Evolutionary conservation across 192 early-diverging fungal species (phyloP).

Genomic region (Mycoemilia scoparia): DNA sequence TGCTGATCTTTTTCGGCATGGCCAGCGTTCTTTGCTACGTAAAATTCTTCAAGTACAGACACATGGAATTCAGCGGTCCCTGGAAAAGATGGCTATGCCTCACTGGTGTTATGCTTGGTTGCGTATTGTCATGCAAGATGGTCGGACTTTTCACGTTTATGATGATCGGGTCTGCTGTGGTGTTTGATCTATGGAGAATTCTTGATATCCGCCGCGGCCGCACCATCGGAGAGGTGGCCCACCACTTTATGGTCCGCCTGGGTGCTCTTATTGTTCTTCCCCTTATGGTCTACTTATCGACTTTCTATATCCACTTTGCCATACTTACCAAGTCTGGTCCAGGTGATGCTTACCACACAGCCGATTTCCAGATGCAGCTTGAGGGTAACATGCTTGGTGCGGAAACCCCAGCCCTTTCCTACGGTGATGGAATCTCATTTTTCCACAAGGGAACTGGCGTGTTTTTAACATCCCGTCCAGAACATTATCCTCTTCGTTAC

Average conservation of each 20-base stretch:
- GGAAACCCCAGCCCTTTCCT: conserved; percentile 53
- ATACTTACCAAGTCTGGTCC: conserved; percentile 72
- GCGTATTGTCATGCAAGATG: conserved; percentile 67
- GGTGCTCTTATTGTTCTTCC: conserved; percentile 75
- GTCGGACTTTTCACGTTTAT: conserved; percentile 79
- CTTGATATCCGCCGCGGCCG: conserved; percentile 66
- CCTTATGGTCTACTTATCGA: conserved; percentile 59
- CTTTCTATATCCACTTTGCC: conserved; percentile 90
- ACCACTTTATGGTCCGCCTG: conserved; percentile 81
- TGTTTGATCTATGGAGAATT: conserved; percentile 83
- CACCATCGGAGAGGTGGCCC: conserved; percentile 42
- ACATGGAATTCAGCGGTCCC: conserved; percentile 45
- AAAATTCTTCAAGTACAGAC: conserved; percentile 61
- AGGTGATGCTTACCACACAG: conserved; percentile 87
- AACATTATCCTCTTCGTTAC: conserved; percentile 75
- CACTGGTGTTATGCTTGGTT: conserved; percentile 66
- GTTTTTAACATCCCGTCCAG: conserved; percentile 61
- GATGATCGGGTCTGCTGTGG: conserved; percentile 62
- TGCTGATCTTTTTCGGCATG: conserved; percentile 83
- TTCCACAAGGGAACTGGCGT: conserved; percentile 55
- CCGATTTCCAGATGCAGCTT: conserved; percentile 80
- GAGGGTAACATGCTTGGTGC: conserved; percentile 54
- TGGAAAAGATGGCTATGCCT: conserved; percentile 81
- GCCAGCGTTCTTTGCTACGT: conserved; percentile 72
- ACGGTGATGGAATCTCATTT: conserved; percentile 59